Evolutionary conservation across 306 rosid genomes (phyloP), one percentile per base, ranked within the genome.

Genomic region (Abrus pulchellus): DNA sequence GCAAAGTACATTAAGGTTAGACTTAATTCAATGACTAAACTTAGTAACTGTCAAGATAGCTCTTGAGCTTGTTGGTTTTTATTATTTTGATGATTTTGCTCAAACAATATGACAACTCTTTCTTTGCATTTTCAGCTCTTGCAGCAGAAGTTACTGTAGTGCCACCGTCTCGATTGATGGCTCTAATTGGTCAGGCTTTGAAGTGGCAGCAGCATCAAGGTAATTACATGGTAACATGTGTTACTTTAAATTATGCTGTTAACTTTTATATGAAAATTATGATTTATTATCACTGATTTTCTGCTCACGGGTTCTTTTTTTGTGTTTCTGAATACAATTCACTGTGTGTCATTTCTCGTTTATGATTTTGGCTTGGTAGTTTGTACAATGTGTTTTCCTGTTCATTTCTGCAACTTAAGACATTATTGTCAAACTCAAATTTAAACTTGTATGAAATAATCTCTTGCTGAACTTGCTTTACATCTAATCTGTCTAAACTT

Each of bases 121-220:
- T 62, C 63, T 80, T 79, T 85, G 77, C 38, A 52, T 87, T 86
- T 90, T 74, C 92, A 94, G 99, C 97, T 62, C 63, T 96, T 75
- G 91, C 98, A 43, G 98, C 90, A 7, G 98, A 96, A 88, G 99
- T 96, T 72, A 91, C 97, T 79, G 97, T 96, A 32, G 99, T 96
- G 57, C 98, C 98, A 36, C 99, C 99, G 49, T 96, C 99, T 27
- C 90, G 99, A 74, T 87, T 96, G 76, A 96, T 93, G 97, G 98
- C 97, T 83, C 85, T 96, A 81, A 90, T 96, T 83, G 98, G 98
- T 48, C 99, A 96, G 91, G 89, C 98, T 80, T 85, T 96, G 79
- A 96, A 96, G 86, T 96, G 99, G 99, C 99, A 96, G 87, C 99
- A 96, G 80, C 96, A 96, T 80, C 99, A 96, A 86, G 99, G 99